A percentile compares a stretch with the other conserved stretches of the same genome.
Evolutionary conservation across 1,284 basidiomycete species (phyloP).

Genomic region (Cutaneotrichosporon dermatis): DNA sequence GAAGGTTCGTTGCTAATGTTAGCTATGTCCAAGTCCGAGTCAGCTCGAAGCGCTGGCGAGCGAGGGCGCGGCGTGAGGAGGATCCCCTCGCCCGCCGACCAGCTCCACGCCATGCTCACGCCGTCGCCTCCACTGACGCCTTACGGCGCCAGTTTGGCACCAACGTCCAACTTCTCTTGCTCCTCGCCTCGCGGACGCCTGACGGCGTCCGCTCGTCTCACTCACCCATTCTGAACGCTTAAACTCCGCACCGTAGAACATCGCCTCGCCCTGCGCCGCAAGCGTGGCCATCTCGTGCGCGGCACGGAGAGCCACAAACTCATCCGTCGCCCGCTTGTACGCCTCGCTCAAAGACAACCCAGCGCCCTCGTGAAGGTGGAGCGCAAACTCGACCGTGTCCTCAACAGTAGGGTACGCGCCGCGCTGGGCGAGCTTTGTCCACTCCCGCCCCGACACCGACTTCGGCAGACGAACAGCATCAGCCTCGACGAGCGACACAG

Average conservation of each 20-base stretch:
- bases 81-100: too few relatives aligned
- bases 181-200: too few relatives aligned
- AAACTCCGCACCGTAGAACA: slow-evolving; percentile 61
- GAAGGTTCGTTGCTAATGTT: slow-evolving; percentile 30
- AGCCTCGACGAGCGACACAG: slow-evolving; percentile 69
- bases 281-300: slow-evolving; percentile 73
- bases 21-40: background rate
- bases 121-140: too few relatives aligned
- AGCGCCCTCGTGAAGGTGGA: slow-evolving; percentile 64
- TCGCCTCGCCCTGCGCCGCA: slow-evolving; percentile 76
- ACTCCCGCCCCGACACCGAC: slow-evolving; percentile 60
- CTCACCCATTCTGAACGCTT: slow-evolving; percentile 42
- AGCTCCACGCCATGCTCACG: too few relatives aligned
- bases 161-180: too few relatives aligned
- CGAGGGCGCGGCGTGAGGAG: too few relatives aligned
- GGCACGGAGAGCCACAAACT: slow-evolving; percentile 80
- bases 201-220: background rate
- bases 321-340: slow-evolving; percentile 71
- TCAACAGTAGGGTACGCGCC: slow-evolving; percentile 79
- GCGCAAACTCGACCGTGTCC: slow-evolving; percentile 75
- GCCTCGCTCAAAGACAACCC: slow-evolving; percentile 73
- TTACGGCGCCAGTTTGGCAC: too few relatives aligned
- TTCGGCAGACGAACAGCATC: slow-evolving; percentile 51
- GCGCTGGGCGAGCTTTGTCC: slow-evolving; percentile 73
- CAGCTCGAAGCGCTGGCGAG: too few relatives aligned